Conservation (phyloP, 202 grass and related monocot species). For the Schoenoplectus triqueter region DNA sequence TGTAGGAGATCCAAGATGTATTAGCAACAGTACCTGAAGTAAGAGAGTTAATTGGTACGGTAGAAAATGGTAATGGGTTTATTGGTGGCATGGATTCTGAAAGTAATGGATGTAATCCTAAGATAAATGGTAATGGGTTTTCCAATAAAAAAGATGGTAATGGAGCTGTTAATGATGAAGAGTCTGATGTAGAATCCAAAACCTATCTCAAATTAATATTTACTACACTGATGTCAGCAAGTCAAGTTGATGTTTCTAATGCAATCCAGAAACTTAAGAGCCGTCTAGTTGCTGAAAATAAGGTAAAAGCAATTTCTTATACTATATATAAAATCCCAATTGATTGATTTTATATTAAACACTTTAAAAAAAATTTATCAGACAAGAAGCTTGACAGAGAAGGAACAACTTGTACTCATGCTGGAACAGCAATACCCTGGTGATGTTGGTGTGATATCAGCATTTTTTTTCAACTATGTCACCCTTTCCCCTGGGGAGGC, state of each 20-base stretch:
- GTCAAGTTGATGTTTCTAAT: slow-evolving; percentile 60
- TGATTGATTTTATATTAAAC: slow-evolving; percentile 26
- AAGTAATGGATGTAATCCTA: background rate
- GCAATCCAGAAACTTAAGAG: slow-evolving; percentile 63
- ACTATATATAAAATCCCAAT: background rate
- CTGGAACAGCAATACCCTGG: slow-evolving; percentile 82
- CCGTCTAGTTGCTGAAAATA: slow-evolving; percentile 66
- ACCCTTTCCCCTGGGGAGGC: slow-evolving; percentile 90
- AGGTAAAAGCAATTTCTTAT: slow-evolving; percentile 54
- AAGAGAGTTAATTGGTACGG: slow-evolving; percentile 60
- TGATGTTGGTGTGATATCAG: slow-evolving; percentile 83
- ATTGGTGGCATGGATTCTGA: background rate
- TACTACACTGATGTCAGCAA: slow-evolving; percentile 71
- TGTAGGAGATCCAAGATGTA: slow-evolving; percentile 85
- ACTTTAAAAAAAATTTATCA: slow-evolving; percentile 34
- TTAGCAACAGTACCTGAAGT: slow-evolving; percentile 79
- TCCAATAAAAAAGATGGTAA: slow-evolving; percentile 43
- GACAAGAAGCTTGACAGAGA: slow-evolving; percentile 71
- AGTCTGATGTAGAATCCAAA: slow-evolving; percentile 38
- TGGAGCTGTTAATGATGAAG: slow-evolving; percentile 10
- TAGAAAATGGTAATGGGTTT: slow-evolving; percentile 45
- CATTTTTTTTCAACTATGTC: slow-evolving; percentile 90
- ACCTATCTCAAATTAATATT: slow-evolving; percentile 74
- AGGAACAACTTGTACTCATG: slow-evolving; percentile 73
- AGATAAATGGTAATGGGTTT: background rate